Evolutionary conservation across 2,329 filamentous ascomycete species (phyloP).

Genomic region (Fusarium longipes): DNA sequence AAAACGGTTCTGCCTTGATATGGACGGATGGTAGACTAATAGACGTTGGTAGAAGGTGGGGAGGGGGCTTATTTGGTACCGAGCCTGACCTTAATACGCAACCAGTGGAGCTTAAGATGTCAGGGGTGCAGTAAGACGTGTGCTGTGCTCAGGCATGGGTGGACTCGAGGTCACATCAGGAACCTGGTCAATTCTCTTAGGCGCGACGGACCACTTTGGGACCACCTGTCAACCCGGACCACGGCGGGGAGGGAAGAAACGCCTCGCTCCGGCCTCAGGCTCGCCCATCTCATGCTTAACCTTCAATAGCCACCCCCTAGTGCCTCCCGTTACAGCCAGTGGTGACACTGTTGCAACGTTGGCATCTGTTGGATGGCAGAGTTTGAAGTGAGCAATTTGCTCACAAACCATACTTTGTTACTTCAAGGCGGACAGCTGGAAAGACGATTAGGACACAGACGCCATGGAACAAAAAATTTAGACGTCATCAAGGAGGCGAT

Average conservation of each 20-base stretch:
- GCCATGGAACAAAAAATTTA: slow-evolving; percentile 27
- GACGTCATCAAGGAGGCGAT: slow-evolving; percentile 21
- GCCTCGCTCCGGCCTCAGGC: slow-evolving; percentile 41
- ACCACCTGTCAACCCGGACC: slow-evolving; percentile 47
- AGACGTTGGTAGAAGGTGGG: slow-evolving; percentile 40
- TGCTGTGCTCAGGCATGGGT: slow-evolving; percentile 22
- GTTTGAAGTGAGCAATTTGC: slow-evolving; percentile 17
- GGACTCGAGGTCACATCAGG: slow-evolving; percentile 41
- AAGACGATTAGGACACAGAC: slow-evolving; percentile 34
- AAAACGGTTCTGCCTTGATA: slow-evolving; percentile 42
- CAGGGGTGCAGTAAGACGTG: slow-evolving; percentile 35
- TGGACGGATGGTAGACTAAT: slow-evolving; percentile 41
- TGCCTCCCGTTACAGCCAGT: slow-evolving; percentile 26
- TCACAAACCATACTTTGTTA: slow-evolving; percentile 29
- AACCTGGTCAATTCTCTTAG: slow-evolving; percentile 28
- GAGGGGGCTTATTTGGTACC: slow-evolving; percentile 45
- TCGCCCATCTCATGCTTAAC: slow-evolving; percentile 25
- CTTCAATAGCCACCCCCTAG: slow-evolving; percentile 41
- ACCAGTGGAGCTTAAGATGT: slow-evolving; percentile 41
- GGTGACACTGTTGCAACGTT: slow-evolving; percentile 36
- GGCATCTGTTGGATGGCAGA: slow-evolving; percentile 31
- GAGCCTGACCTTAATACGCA: slow-evolving; percentile 46
- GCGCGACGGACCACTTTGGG: slow-evolving; percentile 41
- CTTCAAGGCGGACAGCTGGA: slow-evolving; percentile 24
- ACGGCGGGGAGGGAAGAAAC: slow-evolving; percentile 44